Conservation (phyloP, 1,284 basidiomycete genomes). For the Cryptococcus amylolentus region DNA sequence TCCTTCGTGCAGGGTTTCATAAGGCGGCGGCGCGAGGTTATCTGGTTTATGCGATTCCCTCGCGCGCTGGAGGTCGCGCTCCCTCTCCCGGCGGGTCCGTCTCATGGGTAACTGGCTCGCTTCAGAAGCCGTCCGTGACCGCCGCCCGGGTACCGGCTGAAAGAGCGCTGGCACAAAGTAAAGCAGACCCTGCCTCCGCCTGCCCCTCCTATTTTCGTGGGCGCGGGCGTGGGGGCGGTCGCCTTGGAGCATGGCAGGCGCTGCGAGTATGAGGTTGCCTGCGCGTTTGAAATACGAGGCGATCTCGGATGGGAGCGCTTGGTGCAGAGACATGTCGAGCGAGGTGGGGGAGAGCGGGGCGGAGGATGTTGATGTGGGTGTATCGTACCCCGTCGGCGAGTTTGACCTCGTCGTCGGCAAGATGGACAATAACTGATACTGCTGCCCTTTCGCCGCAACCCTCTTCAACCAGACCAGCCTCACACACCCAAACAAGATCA, state of each 20-base stretch:
- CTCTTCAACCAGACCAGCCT: slow-evolving; percentile 55
- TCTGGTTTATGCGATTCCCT: background rate
- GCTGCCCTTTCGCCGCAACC: slow-evolving; percentile 7
- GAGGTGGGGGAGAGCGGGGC: slow-evolving; percentile 12
- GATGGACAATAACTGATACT: slow-evolving; percentile 21
- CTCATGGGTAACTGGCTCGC: slow-evolving; percentile 36
- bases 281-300: slow-evolving; percentile 35
- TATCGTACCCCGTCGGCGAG: slow-evolving; percentile 3
- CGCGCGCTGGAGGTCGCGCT: slow-evolving; percentile 1
- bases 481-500: slow-evolving; percentile 66
- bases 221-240: slow-evolving; percentile 3
- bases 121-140: slow-evolving; percentile 35
- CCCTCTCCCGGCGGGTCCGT: slow-evolving; percentile 13
- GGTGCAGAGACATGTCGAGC: slow-evolving; percentile 3
- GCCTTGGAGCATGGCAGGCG: slow-evolving; percentile 36
- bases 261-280: slow-evolving; percentile 40
- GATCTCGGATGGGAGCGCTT: slow-evolving; percentile 21
- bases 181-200: slow-evolving; percentile 29
- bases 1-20: slow-evolving; percentile 11
- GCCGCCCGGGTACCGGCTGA: slow-evolving; percentile 24
- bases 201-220: background rate
- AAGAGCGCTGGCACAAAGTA: slow-evolving; percentile 47
- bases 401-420: slow-evolving; percentile 15
- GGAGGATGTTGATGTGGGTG: slow-evolving; percentile 10
- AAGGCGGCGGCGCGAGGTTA: slow-evolving; percentile 23